A percentile compares a stretch with the other conserved stretches of the same genome.
Conservation (phyloP, 1,284 basidiomycete species). For the Rhodotorula sp. region DNA sequence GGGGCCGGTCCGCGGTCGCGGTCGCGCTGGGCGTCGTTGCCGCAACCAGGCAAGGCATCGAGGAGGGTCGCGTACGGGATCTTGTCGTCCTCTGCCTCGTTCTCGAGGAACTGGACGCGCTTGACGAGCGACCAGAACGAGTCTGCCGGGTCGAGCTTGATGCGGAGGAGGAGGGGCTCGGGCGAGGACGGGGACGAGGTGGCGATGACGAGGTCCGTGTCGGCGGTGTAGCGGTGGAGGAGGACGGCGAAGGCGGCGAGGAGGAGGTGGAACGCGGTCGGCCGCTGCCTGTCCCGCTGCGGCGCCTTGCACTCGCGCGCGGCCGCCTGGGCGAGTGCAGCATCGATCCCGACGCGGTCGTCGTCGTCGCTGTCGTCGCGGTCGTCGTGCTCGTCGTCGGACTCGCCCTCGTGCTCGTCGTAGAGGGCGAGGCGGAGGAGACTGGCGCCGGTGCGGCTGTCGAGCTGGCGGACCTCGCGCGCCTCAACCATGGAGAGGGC, state of each 20-base stretch:
- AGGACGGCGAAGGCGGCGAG: conserved; percentile 87
- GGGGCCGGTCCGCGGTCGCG: conserved; percentile 27
- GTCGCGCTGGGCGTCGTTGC: conserved; percentile 19
- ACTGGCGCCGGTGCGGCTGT: conserved; percentile 50
- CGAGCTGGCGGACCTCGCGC: conserved; percentile 36
- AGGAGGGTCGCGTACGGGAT: conserved; percentile 79
- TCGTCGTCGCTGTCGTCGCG: conserved; percentile 43
- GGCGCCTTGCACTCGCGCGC: background rate
- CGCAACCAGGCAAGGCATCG: conserved; percentile 44
- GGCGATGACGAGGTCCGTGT: conserved; percentile 90
- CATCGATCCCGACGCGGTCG: conserved; percentile 37
- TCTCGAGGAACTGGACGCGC: conserved; percentile 77
- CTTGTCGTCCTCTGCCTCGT: conserved; percentile 76
- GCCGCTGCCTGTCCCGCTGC: conserved; percentile 44
- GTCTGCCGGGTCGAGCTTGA: conserved; percentile 80
- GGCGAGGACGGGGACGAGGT: conserved; percentile 69
- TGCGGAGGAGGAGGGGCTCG: conserved; percentile 80
- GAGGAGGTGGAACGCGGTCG: conserved; percentile 87
- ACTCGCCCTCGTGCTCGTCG: conserved; percentile 58
- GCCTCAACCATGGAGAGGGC: conserved; percentile 42
- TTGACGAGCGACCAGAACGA: conserved; percentile 90
- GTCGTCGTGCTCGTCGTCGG: conserved; percentile 42
- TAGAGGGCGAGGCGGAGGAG: conserved; percentile 69
- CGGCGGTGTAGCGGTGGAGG: conserved; percentile 92
- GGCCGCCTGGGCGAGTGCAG: background rate